Base-by-base conservation (phyloP, 257 asterid genomes). In the Ligustrum vulgare region DNA sequence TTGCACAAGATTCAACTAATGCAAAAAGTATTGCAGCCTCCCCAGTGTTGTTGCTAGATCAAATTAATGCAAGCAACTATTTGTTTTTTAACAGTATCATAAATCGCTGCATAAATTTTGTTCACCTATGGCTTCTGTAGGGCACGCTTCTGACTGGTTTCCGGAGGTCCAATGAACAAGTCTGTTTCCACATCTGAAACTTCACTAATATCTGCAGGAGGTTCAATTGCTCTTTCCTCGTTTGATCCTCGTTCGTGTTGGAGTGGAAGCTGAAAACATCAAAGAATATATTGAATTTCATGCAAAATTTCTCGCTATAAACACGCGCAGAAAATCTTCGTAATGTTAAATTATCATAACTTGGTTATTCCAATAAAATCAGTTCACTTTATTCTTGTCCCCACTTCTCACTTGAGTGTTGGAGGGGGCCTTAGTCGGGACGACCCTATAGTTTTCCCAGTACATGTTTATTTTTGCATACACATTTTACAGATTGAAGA, bases 141-240 rank as follows among this genome's bases (percentile, higher is more conserved):
- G 18, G 54, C n/a, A 36, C 82, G 96, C 82, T 83, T 88, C 16
- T 62, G 73, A 84, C 96, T 88, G 35, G 83, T 72, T 81, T 89
- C 92, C 0, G 97, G 98, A 6, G 73, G 89, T 32, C 97, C 98
- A 20, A 94, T 94, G 84, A 88, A 88, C 85, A 94, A 58, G 28
- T 89, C 96, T 3, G 98, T 94, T 81, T 92, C 97, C 74, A 94
- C 97, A 41, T 92, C 97, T 28, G 91, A 87, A 56, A 84, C 83
- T 75, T 90, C 97, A 66, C 91, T 90, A 2, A 85, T 83, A 34
- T 89, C 98, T 25, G 86, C 51, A 8, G 51, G 71, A 51, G 65
- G 73, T 11, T 62, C 62, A 6, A n/a, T 43, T 10, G 73, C 88
- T 45, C 69, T 71, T 75, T 85, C 90, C 60, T 73, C 87, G 13